Evolutionary conservation across 768 basidiomycete genomes (phyloP).

Genomic region (Russula abietina): DNA sequence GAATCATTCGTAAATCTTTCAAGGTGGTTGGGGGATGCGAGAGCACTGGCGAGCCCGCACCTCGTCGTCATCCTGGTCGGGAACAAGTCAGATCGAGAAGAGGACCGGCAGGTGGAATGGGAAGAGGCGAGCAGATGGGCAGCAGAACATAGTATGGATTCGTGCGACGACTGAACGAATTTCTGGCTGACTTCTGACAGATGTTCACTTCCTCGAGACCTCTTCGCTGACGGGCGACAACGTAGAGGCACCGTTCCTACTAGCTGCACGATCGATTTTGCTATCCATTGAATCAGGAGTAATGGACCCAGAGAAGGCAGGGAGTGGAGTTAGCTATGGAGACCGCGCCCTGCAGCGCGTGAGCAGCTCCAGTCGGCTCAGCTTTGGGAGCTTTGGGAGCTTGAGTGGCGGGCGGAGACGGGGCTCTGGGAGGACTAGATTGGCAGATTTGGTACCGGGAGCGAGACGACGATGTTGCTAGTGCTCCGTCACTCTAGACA

Average conservation of each 20-base stretch:
- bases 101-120: conserved; percentile 93
- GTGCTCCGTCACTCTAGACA: conserved; percentile 17
- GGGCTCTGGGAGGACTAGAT: conserved; percentile 50
- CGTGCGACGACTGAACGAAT: not conserved
- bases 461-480: conserved; percentile 56
- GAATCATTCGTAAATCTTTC: conserved; percentile 81
- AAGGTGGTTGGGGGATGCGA: conserved; percentile 89
- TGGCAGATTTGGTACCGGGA: conserved; percentile 59
- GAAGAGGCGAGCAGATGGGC: conserved; percentile 94
- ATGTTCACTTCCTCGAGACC: conserved; percentile 88
- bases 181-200: conserved; percentile 36
- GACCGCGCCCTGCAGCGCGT: conserved; percentile 89
- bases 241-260: conserved; percentile 86
- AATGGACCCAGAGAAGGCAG: conserved; percentile 89
- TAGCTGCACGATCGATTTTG: conserved; percentile 82
- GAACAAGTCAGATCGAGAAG: conserved; percentile 92
- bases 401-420: conserved; percentile 61
- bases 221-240: conserved; percentile 92
- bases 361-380: conserved; percentile 82
- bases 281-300: conserved; percentile 85
- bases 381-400: conserved; percentile 83
- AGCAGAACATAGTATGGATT: conserved; percentile 75
- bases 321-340: conserved; percentile 94
- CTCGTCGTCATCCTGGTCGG: conserved; percentile 88
- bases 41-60: conserved; percentile 88